Percentiles rank a stretch among this genome's conserved stretches.
Evolutionary conservation across 768 basidiomycete genomes (phyloP).

Genomic region (Mycena olivaceomarginata): DNA sequence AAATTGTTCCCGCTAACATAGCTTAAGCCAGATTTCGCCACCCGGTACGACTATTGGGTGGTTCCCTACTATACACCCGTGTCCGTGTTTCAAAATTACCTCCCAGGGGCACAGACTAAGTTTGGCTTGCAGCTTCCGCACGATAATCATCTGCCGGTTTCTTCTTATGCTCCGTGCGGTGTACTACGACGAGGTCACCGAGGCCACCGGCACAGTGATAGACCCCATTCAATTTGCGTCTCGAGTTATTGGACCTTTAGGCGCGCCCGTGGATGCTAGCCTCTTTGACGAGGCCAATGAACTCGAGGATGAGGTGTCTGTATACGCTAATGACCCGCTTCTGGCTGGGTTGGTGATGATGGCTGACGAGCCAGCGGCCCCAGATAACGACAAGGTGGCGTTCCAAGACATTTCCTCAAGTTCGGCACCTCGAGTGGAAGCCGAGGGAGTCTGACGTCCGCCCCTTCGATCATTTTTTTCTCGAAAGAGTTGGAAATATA

Average conservation of each 20-base stretch:
- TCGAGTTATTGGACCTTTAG: conserved; percentile 51
- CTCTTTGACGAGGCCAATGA: conserved; percentile 41
- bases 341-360: conserved; percentile 43
- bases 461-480: neutral
- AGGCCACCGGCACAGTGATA: neutral
- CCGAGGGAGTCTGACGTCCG: neutral
- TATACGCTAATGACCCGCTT: conserved; percentile 50
- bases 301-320: conserved; percentile 43
- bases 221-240: conserved; percentile 45
- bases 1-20: neutral
- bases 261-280: conserved; percentile 49
- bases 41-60: conserved; percentile 58
- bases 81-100: conserved; percentile 41
- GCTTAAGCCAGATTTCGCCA: conserved; percentile 50
- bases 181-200: conserved; percentile 47
- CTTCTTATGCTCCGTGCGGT: conserved; percentile 53
- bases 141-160: conserved; percentile 58
- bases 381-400: neutral
- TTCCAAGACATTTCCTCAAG: neutral
- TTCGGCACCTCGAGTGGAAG: neutral
- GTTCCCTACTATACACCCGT: conserved; percentile 58
- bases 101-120: neutral
- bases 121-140: conserved; percentile 50
- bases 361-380: neutral
- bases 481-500: too few species aligned